Evolutionary conservation across 768 basidiomycete genomes (phyloP), one percentile per base, ranked within the genome.

Genomic region (Tulasnella calospora): DNA sequence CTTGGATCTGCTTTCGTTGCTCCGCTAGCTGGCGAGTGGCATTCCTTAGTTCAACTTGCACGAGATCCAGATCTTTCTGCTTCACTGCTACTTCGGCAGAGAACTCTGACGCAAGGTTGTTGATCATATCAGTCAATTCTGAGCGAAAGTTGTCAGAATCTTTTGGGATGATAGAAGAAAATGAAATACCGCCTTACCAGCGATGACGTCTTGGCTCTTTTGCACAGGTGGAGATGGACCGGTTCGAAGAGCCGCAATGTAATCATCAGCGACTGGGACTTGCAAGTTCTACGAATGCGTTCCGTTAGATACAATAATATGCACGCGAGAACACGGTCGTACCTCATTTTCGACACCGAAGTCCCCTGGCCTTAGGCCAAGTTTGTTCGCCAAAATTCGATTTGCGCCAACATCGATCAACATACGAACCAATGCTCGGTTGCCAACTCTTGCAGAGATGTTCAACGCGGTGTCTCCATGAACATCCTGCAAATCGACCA

Each of bases 381-480:
- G 86, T 83, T 98, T 98, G 85, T 99, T 99, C 27, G 92, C 89
- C 79, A 94, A 86, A 81, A 90, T 88, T 81, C 92, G 90, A 84
- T 99, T 97, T 7, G 97, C 98, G 17, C 95, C 96, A 10, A 95
- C 94, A 82, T 98, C 96, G 79, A 99, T 82, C 81, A 99, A 84
- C 3, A 94, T 92, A 81, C 92, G 87, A 19, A 98, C 95, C 79
- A 99, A 83, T 79, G 92, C 91, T 80, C 92, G 87, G 83, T 95
- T 98, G 1, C 98, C 98, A 0, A 99, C 92, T 77, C 97, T 86
- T 0, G 97, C 96, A 19, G 97, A 95, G 81, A 99, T 94, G 85
- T 98, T 98, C 82, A 99, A 84, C 9, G 95, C 95, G 0, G 97
- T 98, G 83, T 99, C 98, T 0, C 97, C 98, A 83, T 98, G 92